Conservation (phyloP, 495 filamentous ascomycete species). For the Ascobolus immersus region DNA sequence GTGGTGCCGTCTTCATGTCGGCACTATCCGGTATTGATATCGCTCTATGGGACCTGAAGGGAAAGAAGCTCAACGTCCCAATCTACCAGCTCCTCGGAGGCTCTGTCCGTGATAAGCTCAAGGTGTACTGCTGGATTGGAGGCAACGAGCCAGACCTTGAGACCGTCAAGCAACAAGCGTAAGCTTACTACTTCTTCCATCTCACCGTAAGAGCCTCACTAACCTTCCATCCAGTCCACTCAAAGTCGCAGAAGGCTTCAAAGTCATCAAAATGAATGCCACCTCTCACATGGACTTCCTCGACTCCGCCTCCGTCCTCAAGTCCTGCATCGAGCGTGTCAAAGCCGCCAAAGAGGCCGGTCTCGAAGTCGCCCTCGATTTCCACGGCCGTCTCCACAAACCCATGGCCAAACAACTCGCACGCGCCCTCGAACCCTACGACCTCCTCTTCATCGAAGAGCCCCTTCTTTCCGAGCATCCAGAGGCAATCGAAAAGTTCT, state of each 20-base stretch:
- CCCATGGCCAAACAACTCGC: constrained; percentile 55
- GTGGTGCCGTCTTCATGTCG: constrained; percentile 53
- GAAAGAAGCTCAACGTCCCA: constrained; percentile 30
- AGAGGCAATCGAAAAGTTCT: constrained; percentile 38
- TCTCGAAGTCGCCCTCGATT: constrained; percentile 45
- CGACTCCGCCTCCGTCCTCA: constrained; percentile 36
- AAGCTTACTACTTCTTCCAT: constrained; percentile 7
- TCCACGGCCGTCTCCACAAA: constrained; percentile 49
- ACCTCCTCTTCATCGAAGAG: constrained; percentile 50
- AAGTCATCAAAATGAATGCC: constrained; percentile 51
- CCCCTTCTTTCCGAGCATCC: constrained; percentile 43
- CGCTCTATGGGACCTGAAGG: constrained; percentile 43
- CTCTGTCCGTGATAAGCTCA: constrained; percentile 43
- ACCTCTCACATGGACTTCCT: constrained; percentile 51
- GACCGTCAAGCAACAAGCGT: constrained; percentile 36
- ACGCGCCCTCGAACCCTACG: constrained; percentile 37
- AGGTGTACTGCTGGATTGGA: constrained; percentile 63
- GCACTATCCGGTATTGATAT: constrained; percentile 53
- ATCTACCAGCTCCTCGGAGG: constrained; percentile 48
- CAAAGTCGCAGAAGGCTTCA: constrained; percentile 39
- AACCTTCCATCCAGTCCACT: constrained; percentile 20
- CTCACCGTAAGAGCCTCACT: constrained; percentile 1
- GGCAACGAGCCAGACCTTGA: constrained; percentile 44
- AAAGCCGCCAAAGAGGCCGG: constrained; percentile 39
- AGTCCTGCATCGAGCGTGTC: constrained; percentile 35